Evolutionary conservation across 768 basidiomycete species (phyloP).

Genomic region (Amylocystis lapponica): DNA sequence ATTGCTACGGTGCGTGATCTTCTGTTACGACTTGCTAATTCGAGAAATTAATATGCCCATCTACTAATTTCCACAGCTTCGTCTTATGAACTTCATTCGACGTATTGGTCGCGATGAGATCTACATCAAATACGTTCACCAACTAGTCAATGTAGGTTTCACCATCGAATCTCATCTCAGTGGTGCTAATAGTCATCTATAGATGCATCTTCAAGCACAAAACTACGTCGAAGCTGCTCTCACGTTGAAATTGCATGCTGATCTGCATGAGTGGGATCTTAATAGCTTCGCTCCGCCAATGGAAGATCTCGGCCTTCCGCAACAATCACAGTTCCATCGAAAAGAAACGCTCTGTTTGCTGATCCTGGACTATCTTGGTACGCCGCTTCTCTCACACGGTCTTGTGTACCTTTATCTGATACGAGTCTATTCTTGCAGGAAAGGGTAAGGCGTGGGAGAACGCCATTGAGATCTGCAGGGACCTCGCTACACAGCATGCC

Average conservation of each 20-base stretch:
- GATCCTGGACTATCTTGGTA: conserved; percentile 91
- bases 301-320: conserved; percentile 85
- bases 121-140: conserved; percentile 94
- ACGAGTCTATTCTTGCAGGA: conserved; percentile 43
- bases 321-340: conserved; percentile 89
- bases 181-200: neutral
- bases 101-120: conserved; percentile 90
- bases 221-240: conserved; percentile 92
- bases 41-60: neutral
- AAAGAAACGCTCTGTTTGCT: conserved; percentile 90
- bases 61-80: conserved; percentile 42
- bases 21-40: neutral
- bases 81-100: conserved; percentile 91
- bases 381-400: conserved; percentile 13
- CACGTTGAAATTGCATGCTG: conserved; percentile 89
- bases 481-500: conserved; percentile 82
- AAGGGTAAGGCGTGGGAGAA: conserved; percentile 98
- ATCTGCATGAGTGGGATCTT: conserved; percentile 88
- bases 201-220: conserved; percentile 87
- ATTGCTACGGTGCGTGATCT: conserved; percentile 68
- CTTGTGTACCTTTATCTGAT: neutral
- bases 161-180: neutral
- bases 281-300: conserved; percentile 78
- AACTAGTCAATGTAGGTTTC: conserved; percentile 75
- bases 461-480: conserved; percentile 90